These are phyloP conservation scores for Fragaria ananassa DNA, from an alignment of 306 rosid species.

Conservation along the genomic window DNA sequence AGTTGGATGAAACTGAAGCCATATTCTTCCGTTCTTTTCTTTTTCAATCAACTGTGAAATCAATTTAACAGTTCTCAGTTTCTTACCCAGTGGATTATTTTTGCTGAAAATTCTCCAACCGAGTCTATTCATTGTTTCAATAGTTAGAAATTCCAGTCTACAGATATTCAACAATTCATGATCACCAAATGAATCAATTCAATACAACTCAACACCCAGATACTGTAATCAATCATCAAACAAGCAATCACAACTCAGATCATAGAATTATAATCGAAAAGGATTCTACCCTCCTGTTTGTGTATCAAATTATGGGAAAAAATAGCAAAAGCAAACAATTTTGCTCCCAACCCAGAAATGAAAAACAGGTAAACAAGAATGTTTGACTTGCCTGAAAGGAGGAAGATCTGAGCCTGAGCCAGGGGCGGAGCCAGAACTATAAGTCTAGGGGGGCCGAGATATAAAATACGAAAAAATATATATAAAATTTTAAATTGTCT, in stretches of 20 bases:
- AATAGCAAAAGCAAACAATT: neutral
- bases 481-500: no score
- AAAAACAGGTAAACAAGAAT: neutral
- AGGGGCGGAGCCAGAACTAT: no score
- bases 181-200: constrained; percentile 6
- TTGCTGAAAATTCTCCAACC: neutral
- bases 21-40: neutral
- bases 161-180: neutral
- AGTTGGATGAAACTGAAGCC: neutral
- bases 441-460: no score
- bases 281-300: neutral
- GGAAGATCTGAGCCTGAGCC: neutral
- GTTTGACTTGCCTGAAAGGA: constrained; percentile 8
- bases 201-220: neutral
- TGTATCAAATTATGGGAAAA: neutral
- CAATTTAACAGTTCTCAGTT: neutral
- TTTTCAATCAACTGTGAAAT: neutral
- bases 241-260: neutral
- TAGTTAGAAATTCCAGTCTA: neutral
- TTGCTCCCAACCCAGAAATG: neutral
- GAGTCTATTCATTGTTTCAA: constrained; percentile 4
- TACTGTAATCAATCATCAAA: neutral
- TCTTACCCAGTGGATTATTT: constrained; percentile 10
- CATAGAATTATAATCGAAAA: neutral
- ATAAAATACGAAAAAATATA: no score